phyloP scores from a whole-genome alignment of 2,329 filamentous ascomycete genomes.

The Colletotrichum lini region DNA sequence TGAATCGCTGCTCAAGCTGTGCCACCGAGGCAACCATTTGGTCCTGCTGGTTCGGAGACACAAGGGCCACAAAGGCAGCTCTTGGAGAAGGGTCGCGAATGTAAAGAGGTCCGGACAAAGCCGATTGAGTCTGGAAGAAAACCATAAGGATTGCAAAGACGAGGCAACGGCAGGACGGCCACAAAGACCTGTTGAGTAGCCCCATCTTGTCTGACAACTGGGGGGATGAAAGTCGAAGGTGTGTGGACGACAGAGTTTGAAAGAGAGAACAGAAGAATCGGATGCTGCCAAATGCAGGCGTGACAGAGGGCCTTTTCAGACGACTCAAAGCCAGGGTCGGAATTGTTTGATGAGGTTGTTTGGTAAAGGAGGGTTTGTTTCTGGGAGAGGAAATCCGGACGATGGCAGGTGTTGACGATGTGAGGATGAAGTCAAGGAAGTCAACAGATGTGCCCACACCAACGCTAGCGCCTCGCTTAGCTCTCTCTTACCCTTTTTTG shows the following conservation, averaged over 20 bases:
- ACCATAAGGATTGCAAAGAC: slow-evolving; percentile 1
- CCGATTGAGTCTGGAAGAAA: not conserved
- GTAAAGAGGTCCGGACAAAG: slow-evolving; percentile 20
- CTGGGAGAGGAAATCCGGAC: not conserved
- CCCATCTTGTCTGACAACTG: slow-evolving; percentile 16
- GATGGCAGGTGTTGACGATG: not conserved
- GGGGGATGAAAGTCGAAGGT: not conserved
- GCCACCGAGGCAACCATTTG: slow-evolving; percentile 78
- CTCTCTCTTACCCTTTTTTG: not conserved
- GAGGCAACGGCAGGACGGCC: not conserved
- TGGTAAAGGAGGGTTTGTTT: not conserved
- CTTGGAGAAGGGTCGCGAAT: slow-evolving; percentile 47
- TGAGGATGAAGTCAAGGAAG: not conserved
- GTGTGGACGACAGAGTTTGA: not conserved
- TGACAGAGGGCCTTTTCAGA: not conserved
- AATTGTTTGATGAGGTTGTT: slow-evolving; percentile 13
- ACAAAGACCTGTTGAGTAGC: not conserved
- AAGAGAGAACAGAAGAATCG: not conserved
- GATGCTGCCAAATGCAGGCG: not conserved
- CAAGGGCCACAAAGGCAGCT: slow-evolving; percentile 73
- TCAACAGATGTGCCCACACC: not conserved
- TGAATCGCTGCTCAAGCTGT: slow-evolving; percentile 75
- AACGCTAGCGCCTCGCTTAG: slow-evolving; percentile 17
- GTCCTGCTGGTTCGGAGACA: slow-evolving; percentile 79
- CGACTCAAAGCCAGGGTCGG: not conserved